Evolutionary conservation across 164 flowering plant genomes (phyloP).

Genomic region (Umbilicus rupestris): DNA sequence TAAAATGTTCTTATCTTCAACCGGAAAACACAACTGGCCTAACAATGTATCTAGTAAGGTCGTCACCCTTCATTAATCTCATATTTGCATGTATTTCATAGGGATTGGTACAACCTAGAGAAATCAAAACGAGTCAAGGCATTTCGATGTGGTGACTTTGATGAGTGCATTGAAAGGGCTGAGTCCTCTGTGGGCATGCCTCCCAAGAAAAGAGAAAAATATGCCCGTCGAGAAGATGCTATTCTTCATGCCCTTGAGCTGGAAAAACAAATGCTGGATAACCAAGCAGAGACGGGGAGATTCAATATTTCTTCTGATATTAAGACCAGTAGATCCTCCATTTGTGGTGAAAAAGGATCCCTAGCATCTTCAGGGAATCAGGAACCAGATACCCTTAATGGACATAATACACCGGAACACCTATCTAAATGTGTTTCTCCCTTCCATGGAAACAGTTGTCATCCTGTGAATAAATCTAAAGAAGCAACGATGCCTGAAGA

Average conservation of each 20-base stretch:
- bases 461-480: background rate
- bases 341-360: conserved; percentile 23
- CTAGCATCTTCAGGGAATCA: conserved; percentile 24
- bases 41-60: background rate
- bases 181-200: conserved; percentile 70
- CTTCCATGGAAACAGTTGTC: conserved; percentile 24
- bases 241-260: conserved; percentile 98
- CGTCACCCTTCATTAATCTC: background rate
- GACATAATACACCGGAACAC: conserved; percentile 24
- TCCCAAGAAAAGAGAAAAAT: conserved; percentile 85
- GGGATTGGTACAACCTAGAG: conserved; percentile 98
- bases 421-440: conserved; percentile 18
- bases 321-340: conserved; percentile 22
- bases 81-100: conserved; percentile 20
- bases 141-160: conserved; percentile 96
- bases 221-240: conserved; percentile 99
- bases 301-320: conserved; percentile 25
- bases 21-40: background rate
- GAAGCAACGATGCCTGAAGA: conserved; percentile 11
- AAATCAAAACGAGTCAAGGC: conserved; percentile 95
- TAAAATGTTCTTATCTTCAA: background rate
- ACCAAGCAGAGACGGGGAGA: conserved; percentile 48
- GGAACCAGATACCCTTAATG: conserved; percentile 25
- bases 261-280: conserved; percentile 55
- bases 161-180: conserved; percentile 88